Conservation (phyloP, 305 asterid genomes). For the Rubia tinctorum region DNA sequence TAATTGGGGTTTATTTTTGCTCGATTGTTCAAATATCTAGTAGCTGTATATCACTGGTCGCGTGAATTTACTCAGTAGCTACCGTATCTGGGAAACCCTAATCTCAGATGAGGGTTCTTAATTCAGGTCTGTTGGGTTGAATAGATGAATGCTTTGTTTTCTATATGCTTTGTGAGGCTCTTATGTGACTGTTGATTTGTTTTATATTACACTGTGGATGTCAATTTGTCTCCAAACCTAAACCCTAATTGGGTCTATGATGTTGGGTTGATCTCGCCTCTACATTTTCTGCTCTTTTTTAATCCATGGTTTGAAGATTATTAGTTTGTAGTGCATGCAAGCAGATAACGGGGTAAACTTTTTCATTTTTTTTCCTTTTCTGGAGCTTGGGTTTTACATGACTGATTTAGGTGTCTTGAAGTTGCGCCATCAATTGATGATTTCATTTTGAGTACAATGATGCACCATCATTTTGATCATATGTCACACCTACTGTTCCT, state of each 20-base stretch:
- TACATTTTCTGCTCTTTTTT: not conserved
- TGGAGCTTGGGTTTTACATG: constrained; percentile 17
- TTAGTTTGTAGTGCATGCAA: constrained; percentile 9
- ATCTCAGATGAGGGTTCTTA: constrained; percentile 23
- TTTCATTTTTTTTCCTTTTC: not conserved
- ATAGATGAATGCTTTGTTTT: not conserved
- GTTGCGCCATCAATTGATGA: not conserved
- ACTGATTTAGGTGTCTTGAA: constrained; percentile 1
- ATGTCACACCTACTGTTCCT: not conserved
- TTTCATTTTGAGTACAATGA: not conserved
- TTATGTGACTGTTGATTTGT: constrained; percentile 16
- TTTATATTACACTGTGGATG: constrained; percentile 4
- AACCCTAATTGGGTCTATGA: constrained; percentile 17
- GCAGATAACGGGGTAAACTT: constrained; percentile 1
- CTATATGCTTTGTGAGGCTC: constrained; percentile 14
- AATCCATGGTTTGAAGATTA: not conserved
- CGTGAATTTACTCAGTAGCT: constrained; percentile 23
- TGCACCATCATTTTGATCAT: not conserved
- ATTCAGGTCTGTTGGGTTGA: constrained; percentile 5
- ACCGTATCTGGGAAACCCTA: constrained; percentile 37
- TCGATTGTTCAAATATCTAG: constrained; percentile 18
- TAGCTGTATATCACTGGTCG: constrained; percentile 10
- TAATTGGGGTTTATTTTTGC: constrained; percentile 25
- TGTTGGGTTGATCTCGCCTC: not conserved
- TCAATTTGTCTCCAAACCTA: constrained; percentile 6